Percentiles rank a stretch among this genome's conserved stretches.
These are phyloP conservation scores for Monilinia vaccinii-corymbosi DNA, from an alignment of 2,329 filamentous ascomycete genomes.

Conservation along the genomic window DNA sequence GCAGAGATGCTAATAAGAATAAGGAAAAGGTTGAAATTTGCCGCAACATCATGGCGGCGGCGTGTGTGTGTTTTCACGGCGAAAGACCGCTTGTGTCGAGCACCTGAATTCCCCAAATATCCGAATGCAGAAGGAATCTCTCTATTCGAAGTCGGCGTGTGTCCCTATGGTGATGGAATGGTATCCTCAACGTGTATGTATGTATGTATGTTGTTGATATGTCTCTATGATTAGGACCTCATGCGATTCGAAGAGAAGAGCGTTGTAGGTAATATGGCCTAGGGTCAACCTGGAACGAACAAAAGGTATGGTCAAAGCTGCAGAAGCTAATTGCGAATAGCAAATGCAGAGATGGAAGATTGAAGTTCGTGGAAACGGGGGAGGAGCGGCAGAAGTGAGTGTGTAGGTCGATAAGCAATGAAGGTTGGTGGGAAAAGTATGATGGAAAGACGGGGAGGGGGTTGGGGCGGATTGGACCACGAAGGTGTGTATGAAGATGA, in stretches of 20 bases:
- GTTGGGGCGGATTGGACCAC: no score
- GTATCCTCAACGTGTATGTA: not conserved
- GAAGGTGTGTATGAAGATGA: not conserved
- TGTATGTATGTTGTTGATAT: not conserved
- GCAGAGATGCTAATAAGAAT: constrained; percentile 23
- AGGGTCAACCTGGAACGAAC: constrained; percentile 52
- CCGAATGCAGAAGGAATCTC: not conserved
- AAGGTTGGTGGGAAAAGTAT: not conserved
- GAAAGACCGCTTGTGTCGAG: constrained; percentile 2
- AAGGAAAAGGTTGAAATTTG: constrained; percentile 24
- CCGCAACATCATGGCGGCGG: constrained; percentile 25
- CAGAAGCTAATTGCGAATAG: not conserved
- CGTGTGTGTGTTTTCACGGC: constrained; percentile 8
- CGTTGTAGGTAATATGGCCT: constrained; percentile 34
- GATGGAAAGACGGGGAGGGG: no score
- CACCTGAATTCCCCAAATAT: constrained; percentile 1
- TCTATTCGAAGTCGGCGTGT: not conserved
- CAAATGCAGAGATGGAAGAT: not conserved
- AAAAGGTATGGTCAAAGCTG: constrained; percentile 13
- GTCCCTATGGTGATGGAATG: not conserved
- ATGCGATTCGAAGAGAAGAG: not conserved
- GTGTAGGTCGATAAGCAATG: constrained; percentile 1
- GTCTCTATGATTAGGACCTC: constrained; percentile 3
- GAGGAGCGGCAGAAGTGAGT: not conserved
- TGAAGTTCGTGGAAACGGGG: not conserved